Base-by-base conservation (phyloP, 2,329 filamentous ascomycete species). In the Colletotrichum agaves region DNA sequence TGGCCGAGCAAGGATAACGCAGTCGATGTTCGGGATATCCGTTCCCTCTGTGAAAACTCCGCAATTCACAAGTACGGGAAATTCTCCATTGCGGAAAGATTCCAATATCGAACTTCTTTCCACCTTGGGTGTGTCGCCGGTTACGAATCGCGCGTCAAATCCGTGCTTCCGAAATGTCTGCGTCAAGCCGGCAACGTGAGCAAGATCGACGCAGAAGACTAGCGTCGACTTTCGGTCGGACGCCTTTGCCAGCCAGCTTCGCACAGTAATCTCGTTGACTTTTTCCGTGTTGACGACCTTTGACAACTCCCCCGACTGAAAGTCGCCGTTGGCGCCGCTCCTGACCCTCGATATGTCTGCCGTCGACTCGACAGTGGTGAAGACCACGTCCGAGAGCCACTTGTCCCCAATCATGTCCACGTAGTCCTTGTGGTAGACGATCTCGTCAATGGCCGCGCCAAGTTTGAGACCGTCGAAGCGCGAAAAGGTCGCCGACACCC, bases 11-110 rank as follows among this genome's bases (percentile, higher is more conserved):
- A 99, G 85, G 8, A 99, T 76, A 23, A 99, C 88, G 75, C 96
- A 98, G 80, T 99, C 96, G 71, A 99, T 93, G 76, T 97, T 98
- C 5, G 97, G 96, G 35, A 99, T 97, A 75, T 99, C 96, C 1
- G 96, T 99, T 2, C 96, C 96, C 81, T 99, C 96, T 0, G 95
- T 98, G 75, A 97, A 98, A 44, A 99, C 92, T 8, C 94, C 94
- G 75, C 96, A 98, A 76, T 99, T 99, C 58, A 99, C 81, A 13
- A 99, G 85, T 1, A 99, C 93, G 0, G 93, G 93, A 70, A 93
- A 98, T 47, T 94, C 87, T 7, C 90, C 87, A 2, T 82, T 85
- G 71, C 87, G 91, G 79, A 99, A 99, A 2, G 87, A 88, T 35
- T 93, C 89, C 2, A 99, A 84, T 1, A 88, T 88, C 57, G 91